Conservation (phyloP, 2,329 filamentous ascomycete species). For the Pseudopithomyces maydicus region DNA sequence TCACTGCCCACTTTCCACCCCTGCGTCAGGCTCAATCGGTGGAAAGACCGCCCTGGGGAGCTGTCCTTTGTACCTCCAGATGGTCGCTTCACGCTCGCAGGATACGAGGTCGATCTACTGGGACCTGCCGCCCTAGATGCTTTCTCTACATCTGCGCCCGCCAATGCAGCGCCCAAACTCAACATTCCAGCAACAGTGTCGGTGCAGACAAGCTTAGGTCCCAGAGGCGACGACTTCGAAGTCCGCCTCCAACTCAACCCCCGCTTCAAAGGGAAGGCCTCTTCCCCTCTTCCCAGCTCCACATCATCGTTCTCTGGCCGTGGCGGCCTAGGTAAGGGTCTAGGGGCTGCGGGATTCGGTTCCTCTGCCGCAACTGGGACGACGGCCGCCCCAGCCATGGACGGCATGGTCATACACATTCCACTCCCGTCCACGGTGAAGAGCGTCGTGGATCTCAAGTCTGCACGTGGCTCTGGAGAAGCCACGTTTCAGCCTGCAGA, state of each 20-base stretch:
- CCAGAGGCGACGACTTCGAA: constrained; percentile 82
- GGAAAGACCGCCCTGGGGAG: constrained; percentile 86
- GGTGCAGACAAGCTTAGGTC: constrained; percentile 78
- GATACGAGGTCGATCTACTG: constrained; percentile 91
- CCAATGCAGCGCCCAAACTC: constrained; percentile 56
- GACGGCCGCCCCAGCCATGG: constrained; percentile 56
- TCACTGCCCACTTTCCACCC: constrained; percentile 95
- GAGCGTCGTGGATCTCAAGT: constrained; percentile 80
- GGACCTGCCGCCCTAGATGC: constrained; percentile 63
- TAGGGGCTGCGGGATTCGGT: constrained; percentile 37
- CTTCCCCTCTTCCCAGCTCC: constrained; percentile 46
- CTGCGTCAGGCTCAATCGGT: constrained; percentile 86
- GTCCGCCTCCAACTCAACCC: constrained; percentile 74
- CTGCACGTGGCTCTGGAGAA: constrained; percentile 79
- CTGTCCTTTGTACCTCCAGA: constrained; percentile 97
- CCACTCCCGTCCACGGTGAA: constrained; percentile 80
- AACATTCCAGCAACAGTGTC: constrained; percentile 83
- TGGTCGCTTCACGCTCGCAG: constrained; percentile 88
- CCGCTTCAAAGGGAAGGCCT: constrained; percentile 47
- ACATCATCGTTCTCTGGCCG: constrained; percentile 19
- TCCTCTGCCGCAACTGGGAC: constrained; percentile 34
- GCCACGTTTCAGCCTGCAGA: constrained; percentile 79
- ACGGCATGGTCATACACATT: constrained; percentile 78
- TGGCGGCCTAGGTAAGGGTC: constrained; percentile 21
- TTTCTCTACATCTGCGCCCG: constrained; percentile 30